phyloP scores from a whole-genome alignment of 2,329 filamentous ascomycete genomes.

The Hymenoscyphus fraxineus region DNA sequence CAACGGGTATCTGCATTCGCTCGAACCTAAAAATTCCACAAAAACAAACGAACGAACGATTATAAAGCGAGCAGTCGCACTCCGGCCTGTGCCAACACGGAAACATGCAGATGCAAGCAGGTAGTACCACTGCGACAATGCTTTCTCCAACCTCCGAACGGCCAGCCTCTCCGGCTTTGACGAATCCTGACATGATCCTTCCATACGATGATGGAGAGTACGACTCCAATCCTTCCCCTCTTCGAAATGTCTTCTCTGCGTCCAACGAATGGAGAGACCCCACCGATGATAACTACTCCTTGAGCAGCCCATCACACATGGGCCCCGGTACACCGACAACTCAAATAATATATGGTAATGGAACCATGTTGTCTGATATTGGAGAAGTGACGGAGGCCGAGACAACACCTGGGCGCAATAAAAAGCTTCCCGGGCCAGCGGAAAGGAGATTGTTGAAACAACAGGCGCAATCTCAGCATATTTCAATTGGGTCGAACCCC shows the following conservation, averaged over 20 bases:
- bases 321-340: slow-evolving; percentile 49
- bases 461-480: slow-evolving; percentile 22
- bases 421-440: slow-evolving; percentile 29
- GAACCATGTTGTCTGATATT: slow-evolving; percentile 66
- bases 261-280: slow-evolving; percentile 36
- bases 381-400: slow-evolving; percentile 53
- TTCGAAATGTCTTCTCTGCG: slow-evolving; percentile 37
- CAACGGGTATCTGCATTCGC: slow-evolving; percentile 1
- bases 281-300: slow-evolving; percentile 30
- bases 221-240: slow-evolving; percentile 48
- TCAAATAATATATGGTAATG: slow-evolving; percentile 66
- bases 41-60: not conserved
- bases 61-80: not conserved
- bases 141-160: slow-evolving; percentile 41
- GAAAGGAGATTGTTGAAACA: slow-evolving; percentile 32
- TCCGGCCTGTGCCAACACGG: slow-evolving; percentile 13
- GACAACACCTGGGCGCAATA: slow-evolving; percentile 41
- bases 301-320: slow-evolving; percentile 42
- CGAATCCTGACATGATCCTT: slow-evolving; percentile 92
- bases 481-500: slow-evolving; percentile 42
- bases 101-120: slow-evolving; percentile 30
- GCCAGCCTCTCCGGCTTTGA: slow-evolving; percentile 78
- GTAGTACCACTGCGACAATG: slow-evolving; percentile 28
- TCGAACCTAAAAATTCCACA: not conserved
- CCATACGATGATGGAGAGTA: slow-evolving; percentile 60